Percentiles rank a stretch among this genome's conserved stretches.
These are phyloP conservation scores for Solanum sparsipilum DNA, from an alignment of 257 asterid genomes.

Conservation along the genomic window DNA sequence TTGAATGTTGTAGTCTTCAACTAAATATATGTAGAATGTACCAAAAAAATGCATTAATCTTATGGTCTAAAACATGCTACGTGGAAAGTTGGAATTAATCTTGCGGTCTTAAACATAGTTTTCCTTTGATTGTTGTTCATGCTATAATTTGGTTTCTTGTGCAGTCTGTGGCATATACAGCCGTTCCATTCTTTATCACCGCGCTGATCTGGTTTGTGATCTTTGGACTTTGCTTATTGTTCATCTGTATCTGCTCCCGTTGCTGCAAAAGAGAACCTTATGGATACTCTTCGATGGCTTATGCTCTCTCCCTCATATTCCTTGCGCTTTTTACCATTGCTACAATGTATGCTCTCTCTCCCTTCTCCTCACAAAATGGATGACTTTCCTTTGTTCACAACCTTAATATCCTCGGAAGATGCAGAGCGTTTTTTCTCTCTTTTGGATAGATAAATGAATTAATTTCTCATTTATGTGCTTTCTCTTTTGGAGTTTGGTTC, in stretches of 20 bases:
- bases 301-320: slow-evolving; percentile 1
- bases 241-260: background rate
- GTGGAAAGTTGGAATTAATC: too few relatives aligned
- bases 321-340: background rate
- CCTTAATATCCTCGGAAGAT: background rate
- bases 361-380: background rate
- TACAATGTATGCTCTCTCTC: background rate
- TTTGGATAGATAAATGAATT: background rate
- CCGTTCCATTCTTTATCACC: background rate
- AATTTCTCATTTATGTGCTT: background rate
- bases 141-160: background rate
- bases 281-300: slow-evolving; percentile 5
- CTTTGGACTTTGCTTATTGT: slow-evolving; percentile 1
- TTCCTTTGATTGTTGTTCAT: background rate
- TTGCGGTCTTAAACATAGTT: too few relatives aligned
- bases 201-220: slow-evolving; percentile 2
- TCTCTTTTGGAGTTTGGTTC: background rate
- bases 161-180: slow-evolving; percentile 3
- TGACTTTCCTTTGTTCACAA: background rate
- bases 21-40: background rate
- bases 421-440: background rate
- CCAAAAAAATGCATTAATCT: too few relatives aligned
- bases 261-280: background rate
- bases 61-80: too few relatives aligned
- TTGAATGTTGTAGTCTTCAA: background rate